Percentiles rank a stretch among this genome's conserved stretches.
Evolutionary conservation across 176 grass and related monocot species (phyloP).

Genomic region (Lolium perenne): DNA sequence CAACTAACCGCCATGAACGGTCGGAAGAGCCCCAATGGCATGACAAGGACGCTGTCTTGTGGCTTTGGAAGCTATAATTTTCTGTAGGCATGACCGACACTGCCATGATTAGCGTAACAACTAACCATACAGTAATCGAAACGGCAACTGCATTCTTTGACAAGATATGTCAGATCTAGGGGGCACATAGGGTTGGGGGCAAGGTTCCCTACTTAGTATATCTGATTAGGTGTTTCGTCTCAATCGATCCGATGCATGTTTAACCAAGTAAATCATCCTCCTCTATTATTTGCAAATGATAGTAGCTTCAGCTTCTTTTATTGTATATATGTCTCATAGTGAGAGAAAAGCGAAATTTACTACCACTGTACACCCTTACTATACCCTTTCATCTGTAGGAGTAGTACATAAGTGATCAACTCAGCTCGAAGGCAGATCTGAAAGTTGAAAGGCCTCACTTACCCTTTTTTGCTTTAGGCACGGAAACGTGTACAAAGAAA

Average conservation of each 20-base stretch:
- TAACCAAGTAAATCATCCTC: not conserved
- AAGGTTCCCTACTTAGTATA: not conserved
- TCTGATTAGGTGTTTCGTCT: not conserved
- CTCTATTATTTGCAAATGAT: not conserved
- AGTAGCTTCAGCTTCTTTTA: not conserved
- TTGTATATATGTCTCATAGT: not conserved
- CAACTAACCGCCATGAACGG: slow-evolving; percentile 32
- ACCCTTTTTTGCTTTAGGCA: slow-evolving; percentile 31
- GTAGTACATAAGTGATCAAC: not conserved
- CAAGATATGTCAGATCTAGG: not conserved
- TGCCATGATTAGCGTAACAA: slow-evolving; percentile 27
- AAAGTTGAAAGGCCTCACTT: slow-evolving; percentile 24
- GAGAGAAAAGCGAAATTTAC: not conserved
- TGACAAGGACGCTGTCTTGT: slow-evolving; percentile 44
- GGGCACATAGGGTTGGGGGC: not conserved
- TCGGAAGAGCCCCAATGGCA: slow-evolving; percentile 23
- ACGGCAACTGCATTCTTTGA: not conserved
- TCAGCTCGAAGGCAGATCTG: slow-evolving; percentile 13
- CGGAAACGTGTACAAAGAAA: slow-evolving; percentile 35
- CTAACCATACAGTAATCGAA: slow-evolving; percentile 37
- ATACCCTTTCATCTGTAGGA: slow-evolving; percentile 15
- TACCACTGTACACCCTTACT: not conserved
- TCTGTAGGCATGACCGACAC: slow-evolving; percentile 42
- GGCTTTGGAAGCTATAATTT: slow-evolving; percentile 24
- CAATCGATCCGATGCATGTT: not conserved